These are phyloP conservation scores for Solanum gracilifrons DNA, from an alignment of 257 asterid genomes.

Conservation along the genomic window DNA sequence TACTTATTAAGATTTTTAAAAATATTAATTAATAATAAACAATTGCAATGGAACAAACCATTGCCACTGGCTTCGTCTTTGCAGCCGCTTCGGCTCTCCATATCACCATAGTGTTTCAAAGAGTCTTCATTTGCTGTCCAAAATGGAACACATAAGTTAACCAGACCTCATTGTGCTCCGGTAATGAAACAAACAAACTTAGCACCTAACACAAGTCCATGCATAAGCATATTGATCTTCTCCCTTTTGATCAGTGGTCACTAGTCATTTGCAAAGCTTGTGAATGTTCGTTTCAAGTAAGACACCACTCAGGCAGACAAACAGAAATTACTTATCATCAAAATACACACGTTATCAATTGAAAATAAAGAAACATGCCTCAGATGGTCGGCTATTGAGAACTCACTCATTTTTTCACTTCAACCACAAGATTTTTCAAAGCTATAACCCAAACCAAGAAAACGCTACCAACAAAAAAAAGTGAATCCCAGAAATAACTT, in stretches of 20 bases:
- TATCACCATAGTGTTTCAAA: constrained; percentile 2
- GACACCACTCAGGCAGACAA: not conserved
- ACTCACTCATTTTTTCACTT: not conserved
- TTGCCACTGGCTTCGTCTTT: constrained; percentile 25
- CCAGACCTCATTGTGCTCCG: not conserved
- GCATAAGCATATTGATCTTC: not conserved
- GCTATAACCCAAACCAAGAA: not conserved
- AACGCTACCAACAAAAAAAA: not conserved
- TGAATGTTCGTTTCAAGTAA: not conserved
- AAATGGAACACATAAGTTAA: not conserved
- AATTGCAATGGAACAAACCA: constrained; percentile 31
- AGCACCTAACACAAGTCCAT: not conserved
- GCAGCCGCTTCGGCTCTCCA: not conserved
- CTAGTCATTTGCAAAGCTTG: not conserved
- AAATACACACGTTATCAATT: not conserved
- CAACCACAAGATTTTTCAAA: not conserved
- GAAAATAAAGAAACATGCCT: not conserved
- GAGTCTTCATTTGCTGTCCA: constrained; percentile 31
- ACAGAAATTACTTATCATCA: not conserved
- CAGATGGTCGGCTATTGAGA: not conserved
- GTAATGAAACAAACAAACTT: not conserved
- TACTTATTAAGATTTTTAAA: not conserved
- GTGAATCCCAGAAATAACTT: not conserved
- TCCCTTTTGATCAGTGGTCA: not conserved
- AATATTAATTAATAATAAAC: not conserved